Evolutionary conservation across 305 asterid species (phyloP).

Genomic region (Euphrasia arctica): DNA sequence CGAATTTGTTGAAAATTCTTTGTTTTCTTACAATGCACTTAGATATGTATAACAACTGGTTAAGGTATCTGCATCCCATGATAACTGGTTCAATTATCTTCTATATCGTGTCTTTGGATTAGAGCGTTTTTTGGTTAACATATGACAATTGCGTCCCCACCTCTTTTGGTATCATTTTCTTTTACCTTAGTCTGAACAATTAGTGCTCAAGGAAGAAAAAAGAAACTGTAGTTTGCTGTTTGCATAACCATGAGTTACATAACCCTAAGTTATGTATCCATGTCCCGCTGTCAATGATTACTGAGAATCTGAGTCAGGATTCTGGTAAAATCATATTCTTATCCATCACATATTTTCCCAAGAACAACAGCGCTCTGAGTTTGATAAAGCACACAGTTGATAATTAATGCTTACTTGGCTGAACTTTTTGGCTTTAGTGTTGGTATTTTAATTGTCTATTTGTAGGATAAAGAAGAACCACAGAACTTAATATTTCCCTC

Average conservation of each 20-base stretch:
- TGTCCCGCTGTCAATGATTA: neutral
- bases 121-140: neutral
- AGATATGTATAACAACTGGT: neutral
- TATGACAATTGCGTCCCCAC: neutral
- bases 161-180: neutral
- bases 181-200: neutral
- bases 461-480: neutral
- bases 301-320: neutral
- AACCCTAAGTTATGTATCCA: neutral
- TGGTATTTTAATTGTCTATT: neutral
- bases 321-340: neutral
- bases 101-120: neutral
- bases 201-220: neutral
- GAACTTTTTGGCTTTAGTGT: too few relatives aligned
- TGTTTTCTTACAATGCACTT: neutral
- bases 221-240: neutral
- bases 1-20: conserved; percentile 5
- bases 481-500: neutral
- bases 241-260: neutral
- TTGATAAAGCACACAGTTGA: too few relatives aligned
- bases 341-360: too few relatives aligned
- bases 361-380: too few relatives aligned
- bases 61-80: conserved; percentile 8
- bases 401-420: too few relatives aligned
- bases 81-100: neutral